A percentile compares a stretch with the other conserved stretches of the same genome.
Conservation (phyloP, 1,284 basidiomycete species). For the Ceratobasidium sp. region DNA sequence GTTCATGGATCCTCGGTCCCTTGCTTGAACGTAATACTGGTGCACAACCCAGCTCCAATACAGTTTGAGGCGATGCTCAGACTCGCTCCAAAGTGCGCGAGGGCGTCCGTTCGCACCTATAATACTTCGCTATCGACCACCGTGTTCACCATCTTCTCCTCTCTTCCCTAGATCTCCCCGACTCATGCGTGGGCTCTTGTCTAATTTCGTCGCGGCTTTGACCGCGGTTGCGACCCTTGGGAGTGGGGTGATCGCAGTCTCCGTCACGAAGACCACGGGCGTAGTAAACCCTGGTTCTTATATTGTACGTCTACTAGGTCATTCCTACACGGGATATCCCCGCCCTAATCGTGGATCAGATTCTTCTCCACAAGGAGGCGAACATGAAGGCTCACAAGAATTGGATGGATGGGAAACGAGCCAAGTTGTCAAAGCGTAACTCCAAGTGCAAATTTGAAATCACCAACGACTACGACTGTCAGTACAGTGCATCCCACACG, state of each 20-base stretch:
- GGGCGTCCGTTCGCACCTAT: neutral
- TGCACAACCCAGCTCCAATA: no score
- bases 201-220: constrained; percentile 15
- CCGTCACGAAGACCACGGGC: neutral
- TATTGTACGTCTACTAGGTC: constrained; percentile 21
- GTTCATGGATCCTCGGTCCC: no score
- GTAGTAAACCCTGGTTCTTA: constrained; percentile 7
- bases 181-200: constrained; percentile 19
- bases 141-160: neutral
- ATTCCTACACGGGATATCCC: neutral
- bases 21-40: no score
- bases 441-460: neutral
- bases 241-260: neutral
- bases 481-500: neutral
- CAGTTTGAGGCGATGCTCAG: neutral
- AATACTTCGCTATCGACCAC: neutral
- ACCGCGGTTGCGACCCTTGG: neutral
- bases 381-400: constrained; percentile 22
- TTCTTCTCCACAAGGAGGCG: constrained; percentile 20
- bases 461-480: constrained; percentile 26
- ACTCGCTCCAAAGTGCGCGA: neutral
- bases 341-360: neutral
- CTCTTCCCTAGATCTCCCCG: neutral
- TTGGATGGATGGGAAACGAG: constrained; percentile 23
- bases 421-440: neutral